phyloP scores from a whole-genome alignment of 2,329 filamentous ascomycete genomes.

The Beauveria sp. region DNA sequence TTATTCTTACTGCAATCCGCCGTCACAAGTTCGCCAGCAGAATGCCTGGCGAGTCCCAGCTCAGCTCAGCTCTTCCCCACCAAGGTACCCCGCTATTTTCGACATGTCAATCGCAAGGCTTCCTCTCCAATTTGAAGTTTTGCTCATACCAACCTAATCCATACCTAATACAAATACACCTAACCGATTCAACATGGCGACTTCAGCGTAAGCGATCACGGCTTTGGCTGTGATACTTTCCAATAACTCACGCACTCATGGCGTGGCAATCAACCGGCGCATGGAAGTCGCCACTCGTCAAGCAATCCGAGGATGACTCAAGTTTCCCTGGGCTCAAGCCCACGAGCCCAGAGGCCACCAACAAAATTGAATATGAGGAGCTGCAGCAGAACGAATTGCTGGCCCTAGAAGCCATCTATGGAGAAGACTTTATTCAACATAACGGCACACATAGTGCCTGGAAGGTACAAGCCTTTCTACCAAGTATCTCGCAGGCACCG shows the following conservation, averaged over 20 bases:
- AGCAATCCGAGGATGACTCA: slow-evolving; percentile 37
- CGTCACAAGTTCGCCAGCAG: not conserved
- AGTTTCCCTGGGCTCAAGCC: slow-evolving; percentile 45
- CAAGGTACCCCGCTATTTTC: slow-evolving; percentile 9
- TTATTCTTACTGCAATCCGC: not conserved
- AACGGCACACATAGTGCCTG: slow-evolving; percentile 67
- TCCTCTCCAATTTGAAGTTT: not conserved
- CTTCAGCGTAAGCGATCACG: slow-evolving; percentile 40
- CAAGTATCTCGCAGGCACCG: slow-evolving; percentile 14
- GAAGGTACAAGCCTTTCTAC: slow-evolving; percentile 53
- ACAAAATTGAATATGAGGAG: slow-evolving; percentile 65
- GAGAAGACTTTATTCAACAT: slow-evolving; percentile 75
- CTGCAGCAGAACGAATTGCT: slow-evolving; percentile 83
- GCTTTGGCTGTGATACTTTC: slow-evolving; percentile 46
- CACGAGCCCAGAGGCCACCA: slow-evolving; percentile 31
- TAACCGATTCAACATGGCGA: slow-evolving; percentile 32
- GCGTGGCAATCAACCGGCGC: slow-evolving; percentile 42
- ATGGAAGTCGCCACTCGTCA: slow-evolving; percentile 39
- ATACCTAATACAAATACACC: slow-evolving; percentile 2
- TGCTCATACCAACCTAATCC: not conserved
- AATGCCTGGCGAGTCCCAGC: not conserved
- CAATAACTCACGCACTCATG: slow-evolving; percentile 35
- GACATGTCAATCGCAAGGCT: not conserved
- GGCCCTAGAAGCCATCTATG: slow-evolving; percentile 80
- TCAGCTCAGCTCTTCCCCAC: slow-evolving; percentile 2